phyloP scores from a whole-genome alignment of 1,139 yeast species.

The Hyphopichia pseudoburtonii region DNA sequence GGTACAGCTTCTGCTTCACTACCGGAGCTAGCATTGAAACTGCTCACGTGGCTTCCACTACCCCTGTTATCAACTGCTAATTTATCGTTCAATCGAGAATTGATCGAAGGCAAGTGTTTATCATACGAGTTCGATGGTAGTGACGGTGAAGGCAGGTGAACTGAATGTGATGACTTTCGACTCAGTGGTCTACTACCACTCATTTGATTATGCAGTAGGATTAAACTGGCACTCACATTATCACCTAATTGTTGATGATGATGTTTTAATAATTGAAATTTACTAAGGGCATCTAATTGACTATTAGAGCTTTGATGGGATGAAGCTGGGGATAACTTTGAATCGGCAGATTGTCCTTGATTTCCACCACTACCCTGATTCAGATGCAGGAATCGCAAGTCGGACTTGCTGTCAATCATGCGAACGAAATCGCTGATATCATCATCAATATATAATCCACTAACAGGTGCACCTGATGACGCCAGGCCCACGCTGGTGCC shows the following conservation, averaged over 20 bases:
- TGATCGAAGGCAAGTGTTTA: conserved; percentile 40
- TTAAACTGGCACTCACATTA: conserved; percentile 48
- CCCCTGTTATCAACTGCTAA: too few species aligned
- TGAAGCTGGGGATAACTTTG: conserved; percentile 8
- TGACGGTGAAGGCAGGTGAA: conserved; percentile 30
- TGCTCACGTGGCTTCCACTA: conserved; percentile 27
- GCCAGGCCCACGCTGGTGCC: conserved; percentile 41
- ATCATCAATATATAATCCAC: conserved; percentile 55
- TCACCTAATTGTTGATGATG: conserved; percentile 53
- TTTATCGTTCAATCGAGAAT: conserved; percentile 40
- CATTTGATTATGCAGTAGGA: conserved; percentile 22
- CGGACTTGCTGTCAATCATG: conserved; percentile 70
- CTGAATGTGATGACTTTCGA: conserved; percentile 37
- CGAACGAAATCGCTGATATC: conserved; percentile 80
- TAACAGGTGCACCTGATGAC: conserved; percentile 37
- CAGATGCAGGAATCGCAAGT: conserved; percentile 35
- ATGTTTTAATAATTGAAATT: conserved; percentile 37
- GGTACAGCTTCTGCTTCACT: conserved; percentile 21
- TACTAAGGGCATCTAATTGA: conserved; percentile 30
- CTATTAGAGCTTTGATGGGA: conserved; percentile 12
- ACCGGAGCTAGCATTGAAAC: too few species aligned
- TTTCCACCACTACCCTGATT: conserved; percentile 6
- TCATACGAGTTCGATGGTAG: conserved; percentile 40
- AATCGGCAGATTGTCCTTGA: not conserved
- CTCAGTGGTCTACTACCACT: conserved; percentile 21